phyloP scores from a whole-genome alignment of 306 rosid genomes.

The Casuarina glauca region DNA sequence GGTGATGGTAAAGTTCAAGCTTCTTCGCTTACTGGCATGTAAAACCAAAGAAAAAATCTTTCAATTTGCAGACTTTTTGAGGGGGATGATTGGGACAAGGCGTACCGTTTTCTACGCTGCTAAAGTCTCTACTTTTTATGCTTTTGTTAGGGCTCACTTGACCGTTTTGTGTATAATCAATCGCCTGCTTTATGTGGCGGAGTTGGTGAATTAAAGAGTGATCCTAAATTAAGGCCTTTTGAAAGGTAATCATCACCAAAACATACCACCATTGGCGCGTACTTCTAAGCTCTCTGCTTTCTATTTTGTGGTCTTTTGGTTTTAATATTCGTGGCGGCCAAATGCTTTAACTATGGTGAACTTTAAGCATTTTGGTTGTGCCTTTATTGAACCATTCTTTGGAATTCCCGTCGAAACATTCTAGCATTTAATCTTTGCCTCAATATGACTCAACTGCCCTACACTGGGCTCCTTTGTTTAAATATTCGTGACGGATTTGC shows the following conservation, averaged over 20 bases:
- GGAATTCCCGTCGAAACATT: conserved; percentile 19
- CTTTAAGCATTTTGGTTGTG: background rate
- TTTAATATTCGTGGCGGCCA: background rate
- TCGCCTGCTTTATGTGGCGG: background rate
- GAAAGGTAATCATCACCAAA: conserved; percentile 28
- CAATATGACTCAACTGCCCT: conserved; percentile 10
- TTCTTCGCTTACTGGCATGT: no score
- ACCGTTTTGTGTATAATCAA: conserved; percentile 27
- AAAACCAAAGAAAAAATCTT: no score
- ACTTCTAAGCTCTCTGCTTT: background rate
- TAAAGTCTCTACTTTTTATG: conserved; percentile 4
- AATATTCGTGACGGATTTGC: no score
- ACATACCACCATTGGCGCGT: background rate
- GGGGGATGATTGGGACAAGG: conserved; percentile 6
- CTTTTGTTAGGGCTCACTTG: conserved; percentile 11
- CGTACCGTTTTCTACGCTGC: conserved; percentile 6
- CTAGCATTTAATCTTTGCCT: background rate
- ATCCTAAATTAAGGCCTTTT: conserved; percentile 16
- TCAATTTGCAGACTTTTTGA: conserved; percentile 2
- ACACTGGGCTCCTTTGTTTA: no score
- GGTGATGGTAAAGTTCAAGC: no score
- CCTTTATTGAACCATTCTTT: conserved; percentile 14
- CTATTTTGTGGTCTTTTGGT: background rate
- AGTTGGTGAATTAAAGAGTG: conserved; percentile 24
- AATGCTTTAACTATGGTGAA: background rate